Conservation (phyloP, 352 stramenopile species). For the Phytophthora pistaciae region DNA sequence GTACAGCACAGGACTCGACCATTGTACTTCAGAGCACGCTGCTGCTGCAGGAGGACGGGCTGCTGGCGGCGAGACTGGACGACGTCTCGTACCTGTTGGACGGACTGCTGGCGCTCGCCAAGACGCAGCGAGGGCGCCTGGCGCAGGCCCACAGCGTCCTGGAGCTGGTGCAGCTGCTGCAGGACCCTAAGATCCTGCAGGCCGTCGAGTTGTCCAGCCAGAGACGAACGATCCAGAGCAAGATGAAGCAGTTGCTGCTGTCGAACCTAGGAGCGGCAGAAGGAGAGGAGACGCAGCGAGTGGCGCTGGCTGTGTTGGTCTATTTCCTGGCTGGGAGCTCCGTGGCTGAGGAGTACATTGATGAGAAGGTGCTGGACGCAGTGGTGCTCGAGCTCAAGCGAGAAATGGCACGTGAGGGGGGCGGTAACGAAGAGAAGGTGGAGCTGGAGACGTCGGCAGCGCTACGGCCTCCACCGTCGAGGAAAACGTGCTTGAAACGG, state of each 20-base stretch:
- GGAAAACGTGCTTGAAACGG: constrained; percentile 63
- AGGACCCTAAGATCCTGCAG: constrained; percentile 41
- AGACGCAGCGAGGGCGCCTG: constrained; percentile 6
- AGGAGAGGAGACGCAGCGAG: constrained; percentile 4
- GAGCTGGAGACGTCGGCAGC: constrained; percentile 20
- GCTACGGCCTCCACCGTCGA: constrained; percentile 13
- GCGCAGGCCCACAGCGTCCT: constrained; percentile 43
- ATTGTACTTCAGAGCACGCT: constrained; percentile 54
- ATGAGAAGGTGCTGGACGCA: constrained; percentile 41
- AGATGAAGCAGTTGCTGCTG: constrained; percentile 47
- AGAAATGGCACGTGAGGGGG: constrained; percentile 11
- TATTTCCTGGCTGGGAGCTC: constrained; percentile 48
- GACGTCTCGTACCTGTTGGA: constrained; percentile 72
- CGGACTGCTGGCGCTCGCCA: constrained; percentile 40
- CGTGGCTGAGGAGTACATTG: constrained; percentile 45
- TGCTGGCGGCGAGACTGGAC: constrained; percentile 56
- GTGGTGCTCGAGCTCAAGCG: constrained; percentile 37
- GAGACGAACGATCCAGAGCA: constrained; percentile 24
- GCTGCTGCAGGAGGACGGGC: constrained; percentile 69
- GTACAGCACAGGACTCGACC: constrained; percentile 5
- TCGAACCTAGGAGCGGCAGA: constrained; percentile 13
- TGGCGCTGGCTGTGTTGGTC: constrained; percentile 48
- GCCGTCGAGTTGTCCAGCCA: constrained; percentile 42
- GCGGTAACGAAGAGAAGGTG: constrained; percentile 31
- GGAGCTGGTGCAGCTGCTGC: constrained; percentile 48